Evolutionary conservation across 106 monocot species (phyloP), one percentile per base, ranked within the genome.

Genomic region (Dioscorea dumetorum): DNA sequence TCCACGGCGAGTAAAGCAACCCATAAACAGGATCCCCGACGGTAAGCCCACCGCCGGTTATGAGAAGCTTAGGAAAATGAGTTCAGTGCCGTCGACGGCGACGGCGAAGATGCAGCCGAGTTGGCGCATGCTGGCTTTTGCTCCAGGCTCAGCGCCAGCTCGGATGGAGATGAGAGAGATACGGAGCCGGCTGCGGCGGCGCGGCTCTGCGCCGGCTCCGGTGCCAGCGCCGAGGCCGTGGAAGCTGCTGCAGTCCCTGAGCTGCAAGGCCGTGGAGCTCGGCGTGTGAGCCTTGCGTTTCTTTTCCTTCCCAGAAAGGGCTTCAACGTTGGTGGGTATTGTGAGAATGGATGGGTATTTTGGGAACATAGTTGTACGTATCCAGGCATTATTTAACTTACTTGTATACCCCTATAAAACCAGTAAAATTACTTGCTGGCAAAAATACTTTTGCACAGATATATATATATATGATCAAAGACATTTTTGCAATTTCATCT

Each of bases 81-180:
- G 41, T 49, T 16, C 53, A 22, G 22, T 15, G 14, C 63, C 22
- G 3, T 20, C 18, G 24, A n/a, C 3, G 28, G 24, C 18, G 24
- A 33, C 3, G 28, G 24, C 9, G 21, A 61, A 12, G 19, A 16
- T 50, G 62, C 33, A 33, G 62, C 61, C 61, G 24, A 71, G 24
- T 41, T 72, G 71, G 71, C 62, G 49, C 32, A 28, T 62, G 13
- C 33, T 72, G 51, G 62, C 8, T 6, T 72, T 72, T 50, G 62
- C 61, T 61, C 41, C 71, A 50, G 62, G 49, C 24, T 11, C 14
- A 31, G 62, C 57, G 18, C 62, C 71, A 51, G 62, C 62, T 28
- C 19, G 24, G 24, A 72, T 72, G 71, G 71, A 62, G 51, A 31
- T 72, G 62, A 72, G 61, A 14, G 19, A 61, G 14, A 20, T 61